Evolutionary conservation across 192 early-diverging fungal species (phyloP).

Genomic region (Backusella circina): DNA sequence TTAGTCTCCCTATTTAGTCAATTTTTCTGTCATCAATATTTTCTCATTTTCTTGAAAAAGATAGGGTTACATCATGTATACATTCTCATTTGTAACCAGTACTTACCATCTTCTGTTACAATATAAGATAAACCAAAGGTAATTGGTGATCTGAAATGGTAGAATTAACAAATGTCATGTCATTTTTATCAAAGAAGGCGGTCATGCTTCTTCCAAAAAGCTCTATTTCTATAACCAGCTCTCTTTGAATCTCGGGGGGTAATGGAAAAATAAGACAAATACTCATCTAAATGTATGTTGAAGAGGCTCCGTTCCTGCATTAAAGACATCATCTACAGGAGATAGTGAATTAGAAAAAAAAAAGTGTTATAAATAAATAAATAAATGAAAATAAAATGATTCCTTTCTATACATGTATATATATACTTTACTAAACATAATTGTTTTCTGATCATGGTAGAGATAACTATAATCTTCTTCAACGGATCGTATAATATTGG

Average conservation of each 20-base stretch:
- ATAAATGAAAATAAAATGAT: too few species aligned
- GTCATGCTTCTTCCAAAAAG: not conserved
- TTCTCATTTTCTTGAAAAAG: too few species aligned
- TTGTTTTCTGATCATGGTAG: not conserved
- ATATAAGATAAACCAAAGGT: not conserved
- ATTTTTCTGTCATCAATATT: too few species aligned
- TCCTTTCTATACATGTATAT: too few species aligned
- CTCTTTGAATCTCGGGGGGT: not conserved
- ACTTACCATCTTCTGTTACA: slow-evolving; percentile 4
- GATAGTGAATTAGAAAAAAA: not conserved
- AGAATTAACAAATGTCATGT: not conserved
- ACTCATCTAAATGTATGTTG: not conserved
- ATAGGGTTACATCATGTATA: too few species aligned
- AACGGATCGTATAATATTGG: not conserved
- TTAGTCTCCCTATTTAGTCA: too few species aligned
- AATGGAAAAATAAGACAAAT: not conserved
- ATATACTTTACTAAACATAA: not conserved
- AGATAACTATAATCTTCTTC: not conserved
- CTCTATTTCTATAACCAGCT: not conserved
- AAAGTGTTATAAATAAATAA: not conserved
- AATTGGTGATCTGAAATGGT: not conserved
- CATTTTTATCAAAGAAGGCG: not conserved
- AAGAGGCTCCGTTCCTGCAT: not conserved
- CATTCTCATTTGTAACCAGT: too few species aligned
- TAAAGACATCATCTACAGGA: slow-evolving; percentile 1